Conservation (phyloP, 495 filamentous ascomycete species). For the Neurospora tetraspora region DNA sequence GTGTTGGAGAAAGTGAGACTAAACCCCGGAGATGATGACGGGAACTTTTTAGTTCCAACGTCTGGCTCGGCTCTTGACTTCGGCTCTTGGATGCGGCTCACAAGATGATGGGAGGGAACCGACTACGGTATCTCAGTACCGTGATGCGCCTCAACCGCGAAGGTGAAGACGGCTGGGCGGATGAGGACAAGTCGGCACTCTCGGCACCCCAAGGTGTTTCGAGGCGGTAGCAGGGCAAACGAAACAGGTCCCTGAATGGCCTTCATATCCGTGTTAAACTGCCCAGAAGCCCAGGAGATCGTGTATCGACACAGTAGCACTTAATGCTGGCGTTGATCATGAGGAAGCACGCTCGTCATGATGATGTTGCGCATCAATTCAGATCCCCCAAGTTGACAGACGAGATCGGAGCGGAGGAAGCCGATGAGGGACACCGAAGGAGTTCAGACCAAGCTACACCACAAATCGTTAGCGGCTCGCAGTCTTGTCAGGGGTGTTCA, state of each 20-base stretch:
- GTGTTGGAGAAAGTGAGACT: not conserved
- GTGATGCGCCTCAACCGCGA: not conserved
- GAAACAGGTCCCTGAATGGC: not conserved
- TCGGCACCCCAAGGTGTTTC: not conserved
- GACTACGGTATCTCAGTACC: not conserved
- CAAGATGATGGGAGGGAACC: not conserved
- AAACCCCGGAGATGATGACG: not conserved
- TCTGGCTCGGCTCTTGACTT: not conserved
- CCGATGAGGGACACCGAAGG: not conserved
- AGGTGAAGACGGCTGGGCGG: not conserved
- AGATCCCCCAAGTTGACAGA: not conserved
- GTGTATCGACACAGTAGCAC: not conserved
- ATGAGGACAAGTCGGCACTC: not conserved
- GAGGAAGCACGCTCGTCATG: not conserved
- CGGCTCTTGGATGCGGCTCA: not conserved
- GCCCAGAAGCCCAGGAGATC: not conserved
- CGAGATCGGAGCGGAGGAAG: not conserved
- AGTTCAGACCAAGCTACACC: not conserved
- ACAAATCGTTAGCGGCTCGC: not conserved
- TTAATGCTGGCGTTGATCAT: not conserved
- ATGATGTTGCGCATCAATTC: not conserved
- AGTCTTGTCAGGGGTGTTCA: not conserved
- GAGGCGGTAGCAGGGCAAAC: not conserved
- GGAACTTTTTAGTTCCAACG: not conserved
- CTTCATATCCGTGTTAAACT: not conserved